Evolutionary conservation across 306 rosid species (phyloP).

Genomic region (Cajanus cajan): DNA sequence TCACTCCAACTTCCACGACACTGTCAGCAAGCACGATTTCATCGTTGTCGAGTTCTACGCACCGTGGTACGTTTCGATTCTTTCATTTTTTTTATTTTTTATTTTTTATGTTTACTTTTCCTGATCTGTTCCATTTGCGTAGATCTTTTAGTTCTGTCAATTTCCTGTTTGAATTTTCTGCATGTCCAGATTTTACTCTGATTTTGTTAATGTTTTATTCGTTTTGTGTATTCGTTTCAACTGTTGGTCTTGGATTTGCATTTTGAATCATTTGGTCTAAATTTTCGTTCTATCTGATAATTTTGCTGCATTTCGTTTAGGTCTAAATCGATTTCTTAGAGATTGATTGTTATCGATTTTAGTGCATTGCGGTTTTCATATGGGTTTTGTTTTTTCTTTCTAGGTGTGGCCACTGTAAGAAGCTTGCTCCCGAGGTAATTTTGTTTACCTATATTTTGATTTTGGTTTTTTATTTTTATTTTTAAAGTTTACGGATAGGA

Average conservation of each 20-base stretch:
- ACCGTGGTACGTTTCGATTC: conserved; percentile 58
- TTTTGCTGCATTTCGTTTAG: no score
- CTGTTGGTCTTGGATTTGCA: neutral
- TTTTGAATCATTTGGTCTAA: neutral
- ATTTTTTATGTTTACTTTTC: neutral
- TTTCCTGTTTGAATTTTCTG: neutral
- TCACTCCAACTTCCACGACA: conserved; percentile 75
- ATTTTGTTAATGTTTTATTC: neutral
- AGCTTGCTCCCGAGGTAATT: conserved; percentile 89
- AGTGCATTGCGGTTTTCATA: conserved; percentile 2
- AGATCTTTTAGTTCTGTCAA: conserved; percentile 33
- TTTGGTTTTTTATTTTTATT: no score
- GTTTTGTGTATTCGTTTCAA: neutral
- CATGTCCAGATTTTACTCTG: neutral
- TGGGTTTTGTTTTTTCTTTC: neutral
- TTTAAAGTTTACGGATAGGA: no score
- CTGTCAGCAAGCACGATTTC: conserved; percentile 71
- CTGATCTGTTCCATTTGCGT: neutral
- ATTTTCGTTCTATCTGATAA: no score
- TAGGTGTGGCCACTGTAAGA: conserved; percentile 99
- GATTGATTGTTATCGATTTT: neutral
- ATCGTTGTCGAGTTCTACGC: conserved; percentile 94
- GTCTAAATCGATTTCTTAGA: neutral
- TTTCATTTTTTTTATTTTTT: neutral
- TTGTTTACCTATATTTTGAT: neutral